phyloP scores from a whole-genome alignment of 2,329 filamentous ascomycete species.

The Davidsoniella neocaledoniae region DNA sequence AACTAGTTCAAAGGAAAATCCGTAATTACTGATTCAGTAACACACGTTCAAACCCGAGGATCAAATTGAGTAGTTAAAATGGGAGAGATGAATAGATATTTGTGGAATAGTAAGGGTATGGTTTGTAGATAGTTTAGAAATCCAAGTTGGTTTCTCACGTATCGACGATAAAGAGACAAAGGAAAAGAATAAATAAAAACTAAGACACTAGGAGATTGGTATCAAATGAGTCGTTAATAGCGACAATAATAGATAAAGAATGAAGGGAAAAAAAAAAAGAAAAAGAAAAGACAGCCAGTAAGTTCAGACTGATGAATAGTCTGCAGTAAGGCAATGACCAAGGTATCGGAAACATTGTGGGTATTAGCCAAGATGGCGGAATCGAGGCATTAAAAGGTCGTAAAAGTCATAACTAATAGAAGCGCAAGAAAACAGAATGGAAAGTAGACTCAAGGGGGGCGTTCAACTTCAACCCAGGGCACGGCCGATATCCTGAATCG shows the following conservation, averaged over 20 bases:
- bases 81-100: too few relatives aligned
- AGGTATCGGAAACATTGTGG: background rate
- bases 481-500: slow-evolving; percentile 32
- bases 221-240: background rate
- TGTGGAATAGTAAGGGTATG: too few relatives aligned
- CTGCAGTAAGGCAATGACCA: background rate
- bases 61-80: too few relatives aligned
- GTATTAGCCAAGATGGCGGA: background rate
- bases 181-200: background rate
- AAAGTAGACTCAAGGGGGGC: background rate
- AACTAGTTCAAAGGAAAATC: too few relatives aligned
- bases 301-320: background rate
- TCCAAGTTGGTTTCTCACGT: too few relatives aligned
- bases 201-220: slow-evolving; percentile 2
- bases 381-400: background rate
- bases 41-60: too few relatives aligned
- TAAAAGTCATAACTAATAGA: background rate
- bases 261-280: slow-evolving; percentile 1
- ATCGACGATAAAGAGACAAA: slow-evolving; percentile 1
- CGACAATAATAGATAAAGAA: background rate
- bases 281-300: background rate
- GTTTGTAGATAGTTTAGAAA: too few relatives aligned
- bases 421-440: slow-evolving; percentile 5
- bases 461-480: slow-evolving; percentile 39
- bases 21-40: too few relatives aligned